Percentiles rank a stretch among this genome's conserved stretches.
These are phyloP conservation scores for Apiotrichum porosum DNA, from an alignment of 1,284 basidiomycete species.

Conservation along the genomic window DNA sequence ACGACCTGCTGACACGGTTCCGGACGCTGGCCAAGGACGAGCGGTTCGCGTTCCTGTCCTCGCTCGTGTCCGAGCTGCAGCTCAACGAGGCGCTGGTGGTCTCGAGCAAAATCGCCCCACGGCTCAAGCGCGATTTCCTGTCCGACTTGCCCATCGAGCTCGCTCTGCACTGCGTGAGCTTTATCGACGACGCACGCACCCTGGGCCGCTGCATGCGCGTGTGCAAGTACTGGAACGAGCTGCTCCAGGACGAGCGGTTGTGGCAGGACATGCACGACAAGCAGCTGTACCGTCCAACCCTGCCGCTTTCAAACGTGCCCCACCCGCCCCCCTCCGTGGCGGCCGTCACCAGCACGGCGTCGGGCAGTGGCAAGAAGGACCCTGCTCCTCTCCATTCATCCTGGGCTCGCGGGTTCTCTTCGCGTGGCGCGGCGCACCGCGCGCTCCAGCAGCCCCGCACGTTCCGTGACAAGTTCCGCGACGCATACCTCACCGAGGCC, in stretches of 20 bases:
- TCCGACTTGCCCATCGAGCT: conserved; percentile 77
- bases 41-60: conserved; percentile 60
- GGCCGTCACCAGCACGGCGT: background rate
- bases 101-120: conserved; percentile 65
- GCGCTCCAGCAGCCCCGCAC: conserved; percentile 4
- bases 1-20: conserved; percentile 25
- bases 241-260: conserved; percentile 75
- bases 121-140: conserved; percentile 83
- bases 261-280: conserved; percentile 76
- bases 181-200: conserved; percentile 73
- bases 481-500: conserved; percentile 59
- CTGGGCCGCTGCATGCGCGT: conserved; percentile 70
- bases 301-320: background rate
- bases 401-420: background rate
- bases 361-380: too few species aligned
- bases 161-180: conserved; percentile 71
- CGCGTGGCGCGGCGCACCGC: background rate
- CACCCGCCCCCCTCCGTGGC: conserved; percentile 10
- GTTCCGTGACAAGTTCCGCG: conserved; percentile 18
- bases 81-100: conserved; percentile 74
- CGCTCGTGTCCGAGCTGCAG: conserved; percentile 62
- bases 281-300: conserved; percentile 53
- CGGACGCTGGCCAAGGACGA: conserved; percentile 19
- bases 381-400: background rate
- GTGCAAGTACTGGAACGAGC: conserved; percentile 67